Evolutionary conservation across 169 alveolate genomes (phyloP), one percentile per base, ranked within the genome.

Genomic region (Cyclospora cayetanensis): DNA sequence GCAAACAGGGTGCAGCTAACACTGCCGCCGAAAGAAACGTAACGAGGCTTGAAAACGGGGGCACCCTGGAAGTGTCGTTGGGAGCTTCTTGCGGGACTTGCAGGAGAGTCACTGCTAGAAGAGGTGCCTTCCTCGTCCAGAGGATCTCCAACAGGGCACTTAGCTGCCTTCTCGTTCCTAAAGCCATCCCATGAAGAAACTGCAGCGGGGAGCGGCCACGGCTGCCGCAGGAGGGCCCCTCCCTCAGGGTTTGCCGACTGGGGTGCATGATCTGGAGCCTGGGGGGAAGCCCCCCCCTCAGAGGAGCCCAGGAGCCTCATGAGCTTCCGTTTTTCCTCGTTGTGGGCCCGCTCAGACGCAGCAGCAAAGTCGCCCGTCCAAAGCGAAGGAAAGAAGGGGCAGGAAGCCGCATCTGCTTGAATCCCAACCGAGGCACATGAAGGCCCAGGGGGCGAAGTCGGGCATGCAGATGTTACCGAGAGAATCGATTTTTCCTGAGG

Each of bases 11-110:
- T 76, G 68, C 86, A 42, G 86, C 86, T 15, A 27, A 66, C 42
- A 43, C 86, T 76, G 86, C 68, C 41, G 68, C 86, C 86, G 50
- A 76, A 76, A 12, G 86, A 76, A 9, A n/a, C 37, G 29, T 43
- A 76, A 18, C 86, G 86, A 2, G 66, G 86, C 55, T 35, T 27
- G 37, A 29, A 43, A 11, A 43, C 37, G 41, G 68, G 86, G 86
- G 35, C 82, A 46, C 82, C 82, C 31, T 35, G 83, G 55, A 31
- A n/a, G 55, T n/a, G 22, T 39, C 83, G 34, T 39, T 70, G 55
- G 85, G 85, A 63, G 63, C 85, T 63, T 63, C 85, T 42, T 18
- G n/a, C 2, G 43, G 50, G 15, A n/a, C n/a, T 41, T 5, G 20
- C 29, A 12, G 63, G 63, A 50, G 63, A 50, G 27, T 50, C 63